phyloP scores from a whole-genome alignment of 768 basidiomycete species.

The Holtermannia corniformis region DNA sequence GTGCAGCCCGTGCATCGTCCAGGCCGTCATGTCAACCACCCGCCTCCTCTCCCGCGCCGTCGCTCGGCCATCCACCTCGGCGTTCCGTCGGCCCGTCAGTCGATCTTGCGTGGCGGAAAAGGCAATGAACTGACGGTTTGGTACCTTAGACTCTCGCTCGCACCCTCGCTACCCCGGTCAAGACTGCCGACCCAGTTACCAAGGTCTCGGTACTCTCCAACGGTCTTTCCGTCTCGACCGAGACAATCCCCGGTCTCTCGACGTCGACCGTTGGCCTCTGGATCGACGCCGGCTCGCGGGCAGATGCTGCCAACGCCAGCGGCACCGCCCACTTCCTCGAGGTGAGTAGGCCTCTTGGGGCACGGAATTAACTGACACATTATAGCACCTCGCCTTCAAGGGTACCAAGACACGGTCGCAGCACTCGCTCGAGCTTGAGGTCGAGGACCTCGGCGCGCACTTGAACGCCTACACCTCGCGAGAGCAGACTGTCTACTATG shows the following conservation, averaged over 20 bases:
- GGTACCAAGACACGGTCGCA: slow-evolving; percentile 83
- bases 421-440: slow-evolving; percentile 85
- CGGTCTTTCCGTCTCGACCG: slow-evolving; percentile 90
- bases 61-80: slow-evolving; percentile 10
- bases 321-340: slow-evolving; percentile 98
- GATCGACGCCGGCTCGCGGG: slow-evolving; percentile 96
- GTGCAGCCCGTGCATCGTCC: too few relatives aligned
- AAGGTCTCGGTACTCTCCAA: slow-evolving; percentile 87
- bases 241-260: slow-evolving; percentile 77
- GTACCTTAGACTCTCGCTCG: slow-evolving; percentile 26
- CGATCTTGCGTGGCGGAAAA: not conserved
- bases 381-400: slow-evolving; percentile 42
- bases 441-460: slow-evolving; percentile 95
- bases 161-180: slow-evolving; percentile 42
- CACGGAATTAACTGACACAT: not conserved
- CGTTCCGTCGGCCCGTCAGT: slow-evolving; percentile 20
- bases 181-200: slow-evolving; percentile 54
- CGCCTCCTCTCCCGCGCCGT: slow-evolving; percentile 20
- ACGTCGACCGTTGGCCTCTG: slow-evolving; percentile 98
- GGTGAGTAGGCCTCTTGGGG: slow-evolving; percentile 24
- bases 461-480: slow-evolving; percentile 97
- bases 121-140: not conserved
- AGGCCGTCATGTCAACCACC: slow-evolving; percentile 20
- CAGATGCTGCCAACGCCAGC: slow-evolving; percentile 88
- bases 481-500: slow-evolving; percentile 98